Percentiles rank a stretch among this genome's conserved stretches.
phyloP scores from a whole-genome alignment of 306 rosid genomes.

The Glycyrrhiza uralensis region DNA sequence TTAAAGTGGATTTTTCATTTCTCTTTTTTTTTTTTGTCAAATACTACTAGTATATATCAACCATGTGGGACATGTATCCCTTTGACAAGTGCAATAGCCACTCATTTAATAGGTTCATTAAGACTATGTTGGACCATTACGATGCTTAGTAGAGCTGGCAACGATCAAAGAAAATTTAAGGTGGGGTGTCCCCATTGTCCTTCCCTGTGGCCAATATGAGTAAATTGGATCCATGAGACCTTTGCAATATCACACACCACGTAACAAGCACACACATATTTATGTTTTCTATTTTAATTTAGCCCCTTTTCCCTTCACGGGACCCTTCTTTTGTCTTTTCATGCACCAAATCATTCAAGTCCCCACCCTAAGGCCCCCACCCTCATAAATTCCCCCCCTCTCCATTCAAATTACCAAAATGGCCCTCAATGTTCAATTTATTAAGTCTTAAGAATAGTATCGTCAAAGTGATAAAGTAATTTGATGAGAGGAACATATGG shows the following conservation, averaged over 20 bases:
- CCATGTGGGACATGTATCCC: conserved; percentile 33
- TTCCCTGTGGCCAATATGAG: conserved; percentile 27
- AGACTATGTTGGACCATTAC: conserved; percentile 66
- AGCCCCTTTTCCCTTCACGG: conserved; percentile 13
- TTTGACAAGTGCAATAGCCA: conserved; percentile 54
- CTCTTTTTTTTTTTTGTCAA: neutral
- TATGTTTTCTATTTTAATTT: conserved; percentile 31
- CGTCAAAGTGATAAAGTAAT: too few relatives aligned
- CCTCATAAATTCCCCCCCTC: conserved; percentile 32
- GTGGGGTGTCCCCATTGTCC: conserved; percentile 71
- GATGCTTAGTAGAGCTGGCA: conserved; percentile 80
- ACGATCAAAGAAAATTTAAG: conserved; percentile 54
- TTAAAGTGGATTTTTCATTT: neutral
- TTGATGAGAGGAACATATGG: too few relatives aligned
- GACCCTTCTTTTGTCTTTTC: conserved; percentile 53
- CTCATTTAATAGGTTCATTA: conserved; percentile 54
- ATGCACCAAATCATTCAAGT: conserved; percentile 46
- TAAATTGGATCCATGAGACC: conserved; percentile 43
- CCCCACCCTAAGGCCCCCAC: conserved; percentile 56
- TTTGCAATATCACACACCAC: conserved; percentile 21
- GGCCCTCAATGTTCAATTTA: conserved; percentile 1
- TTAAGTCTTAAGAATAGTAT: too few relatives aligned
- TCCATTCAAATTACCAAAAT: conserved; percentile 2
- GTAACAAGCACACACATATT: conserved; percentile 28
- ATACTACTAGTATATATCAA: neutral